A percentile compares a stretch with the other conserved stretches of the same genome.
phyloP scores from a whole-genome alignment of 257 asterid species.

The Nicotiana noctiflora region DNA sequence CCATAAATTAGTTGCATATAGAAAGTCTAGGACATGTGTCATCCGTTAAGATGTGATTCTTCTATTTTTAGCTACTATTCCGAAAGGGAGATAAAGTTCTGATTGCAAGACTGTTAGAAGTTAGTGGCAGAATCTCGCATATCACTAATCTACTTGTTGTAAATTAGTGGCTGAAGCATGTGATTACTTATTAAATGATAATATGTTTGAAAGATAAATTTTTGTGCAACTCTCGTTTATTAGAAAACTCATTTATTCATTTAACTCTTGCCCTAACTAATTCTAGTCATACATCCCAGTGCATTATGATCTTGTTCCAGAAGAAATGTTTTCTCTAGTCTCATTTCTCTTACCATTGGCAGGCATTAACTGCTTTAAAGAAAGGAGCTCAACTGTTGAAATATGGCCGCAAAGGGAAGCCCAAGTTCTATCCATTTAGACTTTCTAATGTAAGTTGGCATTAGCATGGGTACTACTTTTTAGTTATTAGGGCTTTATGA shows the following conservation, averaged over 20 bases:
- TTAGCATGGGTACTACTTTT: not conserved
- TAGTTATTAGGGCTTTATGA: not conserved
- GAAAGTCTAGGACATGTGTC: not conserved
- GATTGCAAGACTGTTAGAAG: not conserved
- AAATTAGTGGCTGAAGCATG: not conserved
- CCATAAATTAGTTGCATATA: not conserved
- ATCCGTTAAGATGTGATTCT: not conserved
- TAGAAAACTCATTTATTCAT: not conserved
- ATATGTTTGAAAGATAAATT: too few species aligned
- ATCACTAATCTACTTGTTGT: not conserved
- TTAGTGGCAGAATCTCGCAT: not conserved
- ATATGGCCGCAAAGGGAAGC: conserved; percentile 92
- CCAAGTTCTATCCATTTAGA: conserved; percentile 80
- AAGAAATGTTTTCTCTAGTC: not conserved
- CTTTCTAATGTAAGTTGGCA: conserved; percentile 64
- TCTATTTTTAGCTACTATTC: not conserved
- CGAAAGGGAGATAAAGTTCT: not conserved
- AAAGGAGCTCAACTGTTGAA: conserved; percentile 88
- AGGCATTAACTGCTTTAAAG: conserved; percentile 76
- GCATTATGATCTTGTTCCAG: conserved; percentile 6
- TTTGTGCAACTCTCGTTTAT: too few species aligned
- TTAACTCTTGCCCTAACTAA: not conserved
- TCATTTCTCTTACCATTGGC: conserved; percentile 20
- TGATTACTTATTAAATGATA: not conserved
- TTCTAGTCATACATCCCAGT: not conserved